phyloP scores from a whole-genome alignment of 768 basidiomycete genomes.

The Podaxis pistillaris region DNA sequence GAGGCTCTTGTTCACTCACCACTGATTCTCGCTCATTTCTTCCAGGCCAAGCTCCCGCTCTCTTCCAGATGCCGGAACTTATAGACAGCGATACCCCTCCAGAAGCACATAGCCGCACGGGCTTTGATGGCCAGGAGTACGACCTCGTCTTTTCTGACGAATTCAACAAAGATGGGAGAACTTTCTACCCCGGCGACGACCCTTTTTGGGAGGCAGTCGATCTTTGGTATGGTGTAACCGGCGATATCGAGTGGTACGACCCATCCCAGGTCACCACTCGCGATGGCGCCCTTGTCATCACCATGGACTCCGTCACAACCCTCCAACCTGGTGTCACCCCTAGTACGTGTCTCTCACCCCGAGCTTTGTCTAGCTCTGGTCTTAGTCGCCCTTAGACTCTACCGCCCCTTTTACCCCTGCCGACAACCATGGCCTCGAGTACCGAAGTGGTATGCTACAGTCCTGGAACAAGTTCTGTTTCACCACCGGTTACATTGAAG shows the following conservation, averaged over 20 bases:
- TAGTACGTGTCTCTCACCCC: conserved; percentile 20
- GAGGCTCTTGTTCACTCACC: conserved; percentile 8
- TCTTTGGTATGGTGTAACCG: conserved; percentile 71
- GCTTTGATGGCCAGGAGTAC: conserved; percentile 72
- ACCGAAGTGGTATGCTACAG: conserved; percentile 78
- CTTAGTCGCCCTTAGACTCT: conserved; percentile 26
- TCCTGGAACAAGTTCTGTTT: conserved; percentile 93
- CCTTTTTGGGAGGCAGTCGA: conserved; percentile 72
- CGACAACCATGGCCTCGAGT: conserved; percentile 58
- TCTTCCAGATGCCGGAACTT: conserved; percentile 55
- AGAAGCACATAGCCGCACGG: conserved; percentile 54
- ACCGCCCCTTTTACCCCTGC: conserved; percentile 45
- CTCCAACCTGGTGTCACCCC: conserved; percentile 28
- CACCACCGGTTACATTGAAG: conserved; percentile 77
- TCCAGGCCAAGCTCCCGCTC: conserved; percentile 60
- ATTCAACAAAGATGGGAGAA: conserved; percentile 64
- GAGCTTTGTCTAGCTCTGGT: background rate
- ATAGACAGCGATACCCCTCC: conserved; percentile 74
- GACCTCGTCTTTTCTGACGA: conserved; percentile 76
- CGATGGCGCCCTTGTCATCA: conserved; percentile 66
- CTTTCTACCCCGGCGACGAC: conserved; percentile 66
- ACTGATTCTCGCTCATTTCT: background rate
- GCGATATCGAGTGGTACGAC: conserved; percentile 77
- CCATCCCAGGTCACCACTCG: conserved; percentile 63
- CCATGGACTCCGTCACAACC: conserved; percentile 50